phyloP scores from a whole-genome alignment of 352 stramenopile genomes.

The Globisporangium splendens region DNA sequence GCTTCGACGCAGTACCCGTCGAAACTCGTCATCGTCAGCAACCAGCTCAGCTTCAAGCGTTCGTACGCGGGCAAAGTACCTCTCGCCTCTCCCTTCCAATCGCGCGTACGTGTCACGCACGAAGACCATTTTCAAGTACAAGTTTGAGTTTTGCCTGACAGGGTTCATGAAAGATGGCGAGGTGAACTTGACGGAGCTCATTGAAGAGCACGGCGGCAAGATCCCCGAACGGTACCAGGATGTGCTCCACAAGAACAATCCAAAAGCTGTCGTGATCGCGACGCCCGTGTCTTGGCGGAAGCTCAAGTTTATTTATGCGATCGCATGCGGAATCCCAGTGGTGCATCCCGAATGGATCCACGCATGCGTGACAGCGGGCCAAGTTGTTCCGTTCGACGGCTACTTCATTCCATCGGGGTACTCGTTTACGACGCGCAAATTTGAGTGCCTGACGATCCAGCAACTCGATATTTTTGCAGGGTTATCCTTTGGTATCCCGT shows the following conservation, averaged over 20 bases:
- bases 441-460: conserved; percentile 43
- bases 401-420: conserved; percentile 71
- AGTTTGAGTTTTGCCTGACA: conserved; percentile 75
- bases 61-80: conserved; percentile 39
- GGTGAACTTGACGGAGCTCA: conserved; percentile 44
- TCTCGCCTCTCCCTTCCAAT: conserved; percentile 48
- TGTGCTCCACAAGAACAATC: conserved; percentile 39
- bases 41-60: conserved; percentile 36
- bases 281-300: conserved; percentile 75
- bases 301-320: conserved; percentile 75
- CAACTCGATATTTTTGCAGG: conserved; percentile 61
- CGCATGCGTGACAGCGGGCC: conserved; percentile 43
- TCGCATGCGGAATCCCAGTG: conserved; percentile 79
- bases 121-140: conserved; percentile 66
- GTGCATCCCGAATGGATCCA: conserved; percentile 81
- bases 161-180: conserved; percentile 57
- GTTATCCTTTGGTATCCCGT: conserved; percentile 58
- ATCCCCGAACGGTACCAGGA: conserved; percentile 46
- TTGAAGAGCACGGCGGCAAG: conserved; percentile 66
- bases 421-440: conserved; percentile 57
- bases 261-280: conserved; percentile 67
- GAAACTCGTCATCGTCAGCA: not conserved
- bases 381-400: conserved; percentile 59
- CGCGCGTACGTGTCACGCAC: conserved; percentile 45
- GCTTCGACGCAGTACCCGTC: not conserved